Evolutionary conservation across 1,284 basidiomycete genomes (phyloP).

Genomic region (Xanthoconium separans): DNA sequence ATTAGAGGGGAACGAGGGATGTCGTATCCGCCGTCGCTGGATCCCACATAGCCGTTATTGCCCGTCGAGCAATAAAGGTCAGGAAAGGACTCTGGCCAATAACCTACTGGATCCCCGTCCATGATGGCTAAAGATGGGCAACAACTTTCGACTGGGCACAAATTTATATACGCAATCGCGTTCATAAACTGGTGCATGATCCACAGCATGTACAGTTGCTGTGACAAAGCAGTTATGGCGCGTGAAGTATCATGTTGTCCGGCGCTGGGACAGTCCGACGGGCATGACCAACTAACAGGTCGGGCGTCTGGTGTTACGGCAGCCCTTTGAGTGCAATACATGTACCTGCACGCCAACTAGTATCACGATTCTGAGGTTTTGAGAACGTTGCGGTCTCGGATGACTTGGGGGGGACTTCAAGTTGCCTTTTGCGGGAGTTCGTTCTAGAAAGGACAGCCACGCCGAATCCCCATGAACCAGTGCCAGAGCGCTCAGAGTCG

Average conservation of each 20-base stretch:
- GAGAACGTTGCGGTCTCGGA: background rate
- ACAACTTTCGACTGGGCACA: background rate
- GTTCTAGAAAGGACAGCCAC: constrained; percentile 31
- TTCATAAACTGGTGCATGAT: background rate
- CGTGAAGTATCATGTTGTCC: background rate
- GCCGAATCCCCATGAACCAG: background rate
- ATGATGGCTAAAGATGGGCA: constrained; percentile 12
- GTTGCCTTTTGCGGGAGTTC: background rate
- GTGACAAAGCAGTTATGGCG: constrained; percentile 11
- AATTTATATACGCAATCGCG: constrained; percentile 16
- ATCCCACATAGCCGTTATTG: background rate
- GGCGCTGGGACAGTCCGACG: background rate
- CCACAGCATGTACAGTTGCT: constrained; percentile 29
- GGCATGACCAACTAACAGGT: background rate
- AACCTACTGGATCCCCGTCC: constrained; percentile 2
- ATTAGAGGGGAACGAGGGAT: background rate
- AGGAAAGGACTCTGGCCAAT: constrained; percentile 12
- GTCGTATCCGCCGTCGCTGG: background rate
- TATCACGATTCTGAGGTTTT: constrained; percentile 24
- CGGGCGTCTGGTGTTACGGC: constrained; percentile 2
- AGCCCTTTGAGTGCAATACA: background rate
- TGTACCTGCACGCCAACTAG: constrained; percentile 14
- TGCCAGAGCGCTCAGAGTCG: background rate
- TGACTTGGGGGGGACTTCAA: constrained; percentile 7
- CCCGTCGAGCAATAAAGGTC: background rate